phyloP scores from a whole-genome alignment of 345 rosid species.

The Populus pruinosa region DNA sequence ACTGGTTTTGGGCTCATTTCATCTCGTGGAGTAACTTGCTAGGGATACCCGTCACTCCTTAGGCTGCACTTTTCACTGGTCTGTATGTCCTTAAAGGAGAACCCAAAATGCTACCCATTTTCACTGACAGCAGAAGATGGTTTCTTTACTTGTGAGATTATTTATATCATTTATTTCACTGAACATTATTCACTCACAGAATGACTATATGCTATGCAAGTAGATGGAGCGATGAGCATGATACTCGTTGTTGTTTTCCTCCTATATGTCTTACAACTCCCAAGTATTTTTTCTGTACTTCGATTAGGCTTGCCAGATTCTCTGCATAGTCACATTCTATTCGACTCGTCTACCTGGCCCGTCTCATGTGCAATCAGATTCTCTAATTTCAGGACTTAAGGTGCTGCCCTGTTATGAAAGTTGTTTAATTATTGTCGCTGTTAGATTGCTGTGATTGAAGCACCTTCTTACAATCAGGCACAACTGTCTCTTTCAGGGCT shows the following conservation, averaged over 20 bases:
- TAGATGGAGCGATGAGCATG: neutral
- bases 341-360: conserved; percentile 97
- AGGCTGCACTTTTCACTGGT: neutral
- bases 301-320: conserved; percentile 56
- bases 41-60: neutral
- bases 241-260: neutral
- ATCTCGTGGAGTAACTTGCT: neutral
- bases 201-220: neutral
- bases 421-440: neutral
- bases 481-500: conserved; percentile 55
- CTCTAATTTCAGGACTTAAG: neutral
- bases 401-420: neutral
- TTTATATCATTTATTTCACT: neutral
- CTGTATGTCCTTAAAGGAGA: neutral
- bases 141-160: neutral
- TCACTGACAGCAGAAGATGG: neutral
- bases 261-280: conserved; percentile 5
- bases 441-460: conserved; percentile 10
- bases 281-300: conserved; percentile 5
- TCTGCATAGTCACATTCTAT: conserved; percentile 81
- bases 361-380: neutral
- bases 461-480: conserved; percentile 16
- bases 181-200: neutral
- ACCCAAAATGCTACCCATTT: neutral
- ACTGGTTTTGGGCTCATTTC: neutral